A percentile compares a stretch with the other conserved stretches of the same genome.
Evolutionary conservation across 2,329 filamentous ascomycete genomes (phyloP).

Genomic region (Penicillium sclerotigenum): DNA sequence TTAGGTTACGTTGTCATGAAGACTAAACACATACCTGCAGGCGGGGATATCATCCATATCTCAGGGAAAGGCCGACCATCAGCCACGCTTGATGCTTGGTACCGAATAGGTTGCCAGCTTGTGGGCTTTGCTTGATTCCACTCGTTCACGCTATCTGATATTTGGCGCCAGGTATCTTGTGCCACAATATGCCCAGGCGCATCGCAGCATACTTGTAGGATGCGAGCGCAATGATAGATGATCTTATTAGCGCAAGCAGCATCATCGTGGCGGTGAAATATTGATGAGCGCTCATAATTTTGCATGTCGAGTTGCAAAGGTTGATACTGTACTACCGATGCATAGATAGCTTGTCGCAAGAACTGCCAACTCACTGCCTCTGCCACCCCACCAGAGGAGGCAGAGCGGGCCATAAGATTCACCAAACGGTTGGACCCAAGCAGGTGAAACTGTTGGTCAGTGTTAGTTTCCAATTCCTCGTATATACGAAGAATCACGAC

Average conservation of each 20-base stretch:
- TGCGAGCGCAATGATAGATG: slow-evolving; percentile 41
- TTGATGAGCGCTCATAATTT: slow-evolving; percentile 40
- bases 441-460: slow-evolving; percentile 39
- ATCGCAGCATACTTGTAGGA: slow-evolving; percentile 32
- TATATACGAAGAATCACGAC: slow-evolving; percentile 51
- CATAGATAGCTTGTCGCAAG: slow-evolving; percentile 43
- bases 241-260: slow-evolving; percentile 40
- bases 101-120: slow-evolving; percentile 35
- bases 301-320: slow-evolving; percentile 39
- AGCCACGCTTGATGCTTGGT: slow-evolving; percentile 24
- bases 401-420: slow-evolving; percentile 40
- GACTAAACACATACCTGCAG: slow-evolving; percentile 28
- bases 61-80: slow-evolving; percentile 33
- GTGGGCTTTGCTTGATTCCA: slow-evolving; percentile 32
- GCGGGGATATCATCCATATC: slow-evolving; percentile 37
- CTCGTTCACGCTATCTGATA: slow-evolving; percentile 26
- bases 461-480: slow-evolving; percentile 41
- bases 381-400: slow-evolving; percentile 39
- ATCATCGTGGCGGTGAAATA: slow-evolving; percentile 39
- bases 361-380: slow-evolving; percentile 46
- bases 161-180: slow-evolving; percentile 22
- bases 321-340: slow-evolving; percentile 37
- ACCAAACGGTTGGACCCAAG: slow-evolving; percentile 41
- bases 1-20: neutral
- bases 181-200: slow-evolving; percentile 22